Evolutionary conservation across 306 rosid genomes (phyloP), one percentile per base, ranked within the genome.

Genomic region (Trichosanthes cucumerina): DNA sequence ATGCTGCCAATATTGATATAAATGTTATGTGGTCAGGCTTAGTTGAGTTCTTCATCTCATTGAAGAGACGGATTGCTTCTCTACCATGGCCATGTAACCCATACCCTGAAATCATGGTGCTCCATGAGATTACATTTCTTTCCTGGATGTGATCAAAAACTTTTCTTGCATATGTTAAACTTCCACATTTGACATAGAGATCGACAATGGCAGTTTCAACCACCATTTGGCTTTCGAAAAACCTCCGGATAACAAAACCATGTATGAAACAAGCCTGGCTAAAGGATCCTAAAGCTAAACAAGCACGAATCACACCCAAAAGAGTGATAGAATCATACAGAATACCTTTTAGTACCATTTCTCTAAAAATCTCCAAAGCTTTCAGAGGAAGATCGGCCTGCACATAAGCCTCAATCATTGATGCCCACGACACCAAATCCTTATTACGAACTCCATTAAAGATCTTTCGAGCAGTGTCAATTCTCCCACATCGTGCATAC

Each of bases 341-440:
- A 52, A 82, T 41, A n/a, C 52, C 56, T 64, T 63, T 54, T 21
- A 57, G 11, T 59, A 53, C 54, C 90, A 87, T 68, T 53, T 66
- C n/a, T 41, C 73, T 79, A 76, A 87, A 84, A 34, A 81, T 75
- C 62, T 79, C 76, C 75, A 87, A 57, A 52, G 90, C 88, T 57
- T 80, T 58, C 23, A 80, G 77, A 14, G 87, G 84, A 72, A 80
- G 58, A 65, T 80, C 79, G 28, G 46, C 86, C 46, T 75, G 79
- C 18, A 53, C 84, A 23, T 84, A 86, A 33, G 78, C 85, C 78
- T 84, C 84, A 78, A 86, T 84, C 83, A 86, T 86, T 39, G 89
- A 86, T 19, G 87, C 73, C 89, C 87, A 86, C 21, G 70, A 80
- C 24, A 86, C 82, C 87, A 86, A 69, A 81, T 86, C 89, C 75